Evolutionary conservation across 805 yeast genomes (phyloP).

Genomic region (Yarrowia hollandica): DNA sequence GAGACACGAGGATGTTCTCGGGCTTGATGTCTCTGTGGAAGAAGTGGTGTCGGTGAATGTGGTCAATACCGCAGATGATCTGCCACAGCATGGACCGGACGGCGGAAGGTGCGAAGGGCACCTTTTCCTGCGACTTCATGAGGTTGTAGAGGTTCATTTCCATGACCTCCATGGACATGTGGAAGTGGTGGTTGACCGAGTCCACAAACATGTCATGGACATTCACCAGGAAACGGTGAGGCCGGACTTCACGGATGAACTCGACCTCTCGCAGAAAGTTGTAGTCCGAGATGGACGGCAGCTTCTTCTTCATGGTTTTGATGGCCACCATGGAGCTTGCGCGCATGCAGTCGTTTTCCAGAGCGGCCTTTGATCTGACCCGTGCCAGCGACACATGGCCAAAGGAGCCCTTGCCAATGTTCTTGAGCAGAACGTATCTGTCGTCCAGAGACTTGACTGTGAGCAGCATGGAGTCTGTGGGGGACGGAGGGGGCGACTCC

Average conservation of each 20-base stretch:
- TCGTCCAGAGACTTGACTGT: constrained; percentile 20
- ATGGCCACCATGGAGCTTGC: constrained; percentile 59
- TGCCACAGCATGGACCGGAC: constrained; percentile 57
- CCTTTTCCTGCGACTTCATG: constrained; percentile 59
- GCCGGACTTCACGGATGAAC: constrained; percentile 52
- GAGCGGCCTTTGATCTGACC: constrained; percentile 9
- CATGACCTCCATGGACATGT: constrained; percentile 88
- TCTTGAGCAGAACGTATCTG: constrained; percentile 31
- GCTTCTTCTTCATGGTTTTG: constrained; percentile 67
- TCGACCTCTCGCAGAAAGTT: constrained; percentile 45
- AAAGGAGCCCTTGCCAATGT: constrained; percentile 39
- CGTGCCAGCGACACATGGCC: constrained; percentile 34
- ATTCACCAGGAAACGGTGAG: constrained; percentile 71
- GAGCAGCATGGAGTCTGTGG: neutral
- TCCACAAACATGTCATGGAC: constrained; percentile 81
- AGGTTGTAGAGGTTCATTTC: constrained; percentile 77
- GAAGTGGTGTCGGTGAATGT: constrained; percentile 68
- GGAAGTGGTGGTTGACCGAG: constrained; percentile 55
- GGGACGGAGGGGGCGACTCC: neutral
- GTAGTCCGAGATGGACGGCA: constrained; percentile 56
- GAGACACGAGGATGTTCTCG: constrained; percentile 77
- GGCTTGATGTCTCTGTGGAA: constrained; percentile 94
- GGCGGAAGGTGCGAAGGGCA: constrained; percentile 57
- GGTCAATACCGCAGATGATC: constrained; percentile 71
- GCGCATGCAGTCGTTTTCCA: neutral